These are phyloP conservation scores for Tausonia pullulans DNA, from an alignment of 1,284 basidiomycete genomes.

Conservation along the genomic window DNA sequence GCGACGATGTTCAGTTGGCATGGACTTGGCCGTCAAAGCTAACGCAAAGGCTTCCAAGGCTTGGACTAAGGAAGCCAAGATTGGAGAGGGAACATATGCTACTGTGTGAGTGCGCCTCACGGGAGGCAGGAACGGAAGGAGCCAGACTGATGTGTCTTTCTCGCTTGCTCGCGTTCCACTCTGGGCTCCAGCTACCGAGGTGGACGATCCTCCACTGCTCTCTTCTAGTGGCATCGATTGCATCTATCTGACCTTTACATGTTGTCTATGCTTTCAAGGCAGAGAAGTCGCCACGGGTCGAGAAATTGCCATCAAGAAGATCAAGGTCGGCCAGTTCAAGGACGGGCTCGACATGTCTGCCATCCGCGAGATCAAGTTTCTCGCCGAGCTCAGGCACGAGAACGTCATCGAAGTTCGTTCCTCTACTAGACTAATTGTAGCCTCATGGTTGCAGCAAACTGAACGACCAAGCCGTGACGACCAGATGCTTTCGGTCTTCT, in stretches of 20 bases:
- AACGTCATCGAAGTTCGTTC: slow-evolving; percentile 78
- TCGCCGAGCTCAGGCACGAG: slow-evolving; percentile 84
- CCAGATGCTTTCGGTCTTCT: slow-evolving; percentile 93
- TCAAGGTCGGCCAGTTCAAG: slow-evolving; percentile 92
- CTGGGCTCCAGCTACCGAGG: neutral
- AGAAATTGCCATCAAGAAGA: slow-evolving; percentile 95
- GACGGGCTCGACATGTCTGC: slow-evolving; percentile 99
- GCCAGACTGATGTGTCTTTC: neutral
- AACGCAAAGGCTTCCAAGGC: slow-evolving; percentile 1
- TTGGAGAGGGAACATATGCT: slow-evolving; percentile 95
- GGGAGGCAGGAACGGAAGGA: neutral
- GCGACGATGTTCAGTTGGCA: too few relatives aligned
- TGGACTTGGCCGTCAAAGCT: slow-evolving; percentile 6
- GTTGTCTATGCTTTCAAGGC: slow-evolving; percentile 31
- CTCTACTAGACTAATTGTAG: neutral
- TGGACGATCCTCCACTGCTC: slow-evolving; percentile 18
- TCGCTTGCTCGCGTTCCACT: neutral
- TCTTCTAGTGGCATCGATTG: neutral
- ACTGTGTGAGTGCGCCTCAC: slow-evolving; percentile 51
- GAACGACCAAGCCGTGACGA: neutral
- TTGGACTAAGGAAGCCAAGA: slow-evolving; percentile 59
- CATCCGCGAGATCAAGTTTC: slow-evolving; percentile 93
- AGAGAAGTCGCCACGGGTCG: slow-evolving; percentile 55
- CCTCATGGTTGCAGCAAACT: neutral
- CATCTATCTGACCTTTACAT: neutral